phyloP scores from a whole-genome alignment of 805 yeast genomes.

The Yamadazyma phyllophila region DNA sequence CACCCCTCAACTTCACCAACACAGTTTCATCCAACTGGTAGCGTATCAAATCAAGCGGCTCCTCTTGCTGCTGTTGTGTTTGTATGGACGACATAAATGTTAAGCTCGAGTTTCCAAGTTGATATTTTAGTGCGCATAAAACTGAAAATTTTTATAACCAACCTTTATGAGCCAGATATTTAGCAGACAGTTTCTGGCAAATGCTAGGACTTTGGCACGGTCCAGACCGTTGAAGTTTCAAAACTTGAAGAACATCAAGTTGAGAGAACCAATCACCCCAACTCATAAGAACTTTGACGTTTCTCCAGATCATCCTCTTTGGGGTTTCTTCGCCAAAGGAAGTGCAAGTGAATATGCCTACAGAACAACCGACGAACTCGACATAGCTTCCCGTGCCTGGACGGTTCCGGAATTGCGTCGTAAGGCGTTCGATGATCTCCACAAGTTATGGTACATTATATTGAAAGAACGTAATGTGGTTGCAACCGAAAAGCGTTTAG shows the following conservation, averaged over 20 bases:
- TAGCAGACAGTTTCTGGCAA: slow-evolving; percentile 30
- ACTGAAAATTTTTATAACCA: slow-evolving; percentile 6
- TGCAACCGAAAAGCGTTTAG: slow-evolving; percentile 69
- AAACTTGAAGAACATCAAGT: slow-evolving; percentile 39
- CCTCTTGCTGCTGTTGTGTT: slow-evolving; percentile 41
- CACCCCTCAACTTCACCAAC: slow-evolving; percentile 87
- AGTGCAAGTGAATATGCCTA: slow-evolving; percentile 52
- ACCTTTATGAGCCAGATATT: slow-evolving; percentile 6
- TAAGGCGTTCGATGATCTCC: slow-evolving; percentile 89
- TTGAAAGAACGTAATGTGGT: slow-evolving; percentile 78
- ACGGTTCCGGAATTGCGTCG: slow-evolving; percentile 82
- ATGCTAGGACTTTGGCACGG: slow-evolving; percentile 37
- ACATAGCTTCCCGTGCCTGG: slow-evolving; percentile 73
- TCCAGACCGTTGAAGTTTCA: slow-evolving; percentile 25
- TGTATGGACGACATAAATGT: slow-evolving; percentile 30
- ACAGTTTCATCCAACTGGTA: slow-evolving; percentile 84
- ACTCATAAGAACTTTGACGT: slow-evolving; percentile 69
- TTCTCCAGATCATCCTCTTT: slow-evolving; percentile 85
- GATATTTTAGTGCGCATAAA: neutral
- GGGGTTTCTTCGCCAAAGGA: slow-evolving; percentile 76
- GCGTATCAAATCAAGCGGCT: slow-evolving; percentile 89
- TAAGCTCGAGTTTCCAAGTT: neutral
- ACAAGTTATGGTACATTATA: slow-evolving; percentile 85
- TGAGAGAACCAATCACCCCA: slow-evolving; percentile 85
- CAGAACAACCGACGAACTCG: slow-evolving; percentile 54